Conservation (phyloP, 805 yeast species). For the Starmera pachycereana region DNA sequence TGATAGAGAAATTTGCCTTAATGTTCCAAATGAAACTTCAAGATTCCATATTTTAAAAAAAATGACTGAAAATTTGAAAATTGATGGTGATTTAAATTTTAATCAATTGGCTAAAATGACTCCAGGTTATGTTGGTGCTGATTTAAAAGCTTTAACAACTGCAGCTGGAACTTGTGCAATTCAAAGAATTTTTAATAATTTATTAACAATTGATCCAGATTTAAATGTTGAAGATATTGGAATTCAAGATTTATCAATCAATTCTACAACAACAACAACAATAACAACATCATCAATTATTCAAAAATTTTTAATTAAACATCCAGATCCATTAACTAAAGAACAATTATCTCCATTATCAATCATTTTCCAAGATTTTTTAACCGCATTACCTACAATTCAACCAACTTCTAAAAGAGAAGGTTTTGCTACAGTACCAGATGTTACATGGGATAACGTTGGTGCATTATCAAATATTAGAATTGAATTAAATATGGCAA, state of each 20-base stretch:
- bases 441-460: constrained; percentile 90
- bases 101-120: constrained; percentile 75
- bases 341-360: constrained; percentile 70
- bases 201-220: constrained; percentile 21
- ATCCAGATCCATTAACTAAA: constrained; percentile 69
- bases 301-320: constrained; percentile 58
- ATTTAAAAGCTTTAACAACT: constrained; percentile 82
- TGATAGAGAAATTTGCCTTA: constrained; percentile 87
- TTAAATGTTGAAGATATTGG: constrained; percentile 7
- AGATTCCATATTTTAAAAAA: constrained; percentile 67
- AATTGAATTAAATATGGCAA: constrained; percentile 91
- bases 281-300: constrained; percentile 48
- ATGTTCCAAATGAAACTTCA: constrained; percentile 87
- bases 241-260: too few relatives aligned
- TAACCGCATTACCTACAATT: constrained; percentile 78
- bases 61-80: constrained; percentile 56
- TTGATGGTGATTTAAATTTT: constrained; percentile 65
- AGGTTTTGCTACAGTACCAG: constrained; percentile 98
- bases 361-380: constrained; percentile 71
- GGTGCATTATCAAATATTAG: constrained; percentile 80
- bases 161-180: constrained; percentile 95
- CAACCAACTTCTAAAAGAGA: constrained; percentile 98
- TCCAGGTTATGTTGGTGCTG: constrained; percentile 98
- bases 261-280: constrained; percentile 7
- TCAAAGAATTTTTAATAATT: constrained; percentile 73